Evolutionary conservation across 768 basidiomycete species (phyloP).

Genomic region (Tylopilus vinaceipallidus): DNA sequence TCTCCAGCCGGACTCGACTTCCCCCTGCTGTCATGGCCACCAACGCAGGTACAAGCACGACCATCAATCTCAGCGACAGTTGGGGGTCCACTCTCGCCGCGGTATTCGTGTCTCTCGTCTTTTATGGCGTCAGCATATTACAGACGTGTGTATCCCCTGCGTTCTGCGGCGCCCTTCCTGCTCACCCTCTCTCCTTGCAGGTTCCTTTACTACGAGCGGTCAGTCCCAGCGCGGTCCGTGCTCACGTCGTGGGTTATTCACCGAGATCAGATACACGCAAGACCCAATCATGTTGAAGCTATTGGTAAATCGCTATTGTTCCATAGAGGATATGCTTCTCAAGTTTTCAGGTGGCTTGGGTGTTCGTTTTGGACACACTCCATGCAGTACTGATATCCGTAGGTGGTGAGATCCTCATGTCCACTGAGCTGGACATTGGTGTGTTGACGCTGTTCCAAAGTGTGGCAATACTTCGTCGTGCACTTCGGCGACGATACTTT

Average conservation of each 20-base stretch:
- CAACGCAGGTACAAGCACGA: background rate
- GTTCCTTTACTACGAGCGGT: constrained; percentile 27
- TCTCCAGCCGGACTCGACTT: background rate
- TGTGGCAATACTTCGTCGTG: constrained; percentile 24
- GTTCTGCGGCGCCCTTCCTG: background rate
- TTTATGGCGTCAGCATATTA: constrained; percentile 27
- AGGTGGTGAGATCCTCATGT: constrained; percentile 14
- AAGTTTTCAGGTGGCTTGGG: constrained; percentile 19
- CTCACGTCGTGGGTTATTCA: background rate
- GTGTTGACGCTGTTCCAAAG: constrained; percentile 7
- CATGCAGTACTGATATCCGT: constrained; percentile 16
- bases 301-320: constrained; percentile 8
- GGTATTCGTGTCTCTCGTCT: constrained; percentile 18
- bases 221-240: constrained; percentile 2
- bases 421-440: background rate
- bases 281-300: constrained; percentile 13
- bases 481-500: constrained; percentile 20
- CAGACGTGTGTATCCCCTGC: constrained; percentile 19
- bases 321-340: background rate
- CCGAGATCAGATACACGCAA: constrained; percentile 12
- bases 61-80: constrained; percentile 7
- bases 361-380: constrained; percentile 19
- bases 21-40: constrained; percentile 11
- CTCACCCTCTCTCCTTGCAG: constrained; percentile 5
- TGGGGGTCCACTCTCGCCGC: constrained; percentile 27